phyloP scores from a whole-genome alignment of 768 basidiomycete genomes.

The Sarcomyxa edulis region DNA sequence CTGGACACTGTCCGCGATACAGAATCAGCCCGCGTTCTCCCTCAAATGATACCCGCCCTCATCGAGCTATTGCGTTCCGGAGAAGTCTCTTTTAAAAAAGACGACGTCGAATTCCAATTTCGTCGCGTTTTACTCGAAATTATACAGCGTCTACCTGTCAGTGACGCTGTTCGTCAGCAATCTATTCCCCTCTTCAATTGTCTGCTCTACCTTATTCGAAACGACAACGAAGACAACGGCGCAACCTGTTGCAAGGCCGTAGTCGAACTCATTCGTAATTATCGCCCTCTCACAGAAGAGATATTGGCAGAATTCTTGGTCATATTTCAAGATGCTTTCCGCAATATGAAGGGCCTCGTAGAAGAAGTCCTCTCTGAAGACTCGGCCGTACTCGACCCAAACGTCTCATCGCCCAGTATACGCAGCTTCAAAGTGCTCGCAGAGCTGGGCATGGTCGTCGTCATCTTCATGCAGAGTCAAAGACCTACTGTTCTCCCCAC shows the following conservation, averaged over 20 bases:
- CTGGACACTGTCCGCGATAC: slow-evolving; percentile 74
- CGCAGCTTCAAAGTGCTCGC: slow-evolving; percentile 91
- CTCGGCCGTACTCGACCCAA: slow-evolving; percentile 49
- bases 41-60: slow-evolving; percentile 68
- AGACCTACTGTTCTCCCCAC: slow-evolving; percentile 57
- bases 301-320: slow-evolving; percentile 74
- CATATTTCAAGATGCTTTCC: slow-evolving; percentile 74
- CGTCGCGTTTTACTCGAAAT: slow-evolving; percentile 87
- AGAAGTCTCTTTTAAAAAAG: slow-evolving; percentile 62
- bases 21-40: slow-evolving; percentile 65
- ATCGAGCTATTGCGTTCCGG: slow-evolving; percentile 68
- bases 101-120: slow-evolving; percentile 71
- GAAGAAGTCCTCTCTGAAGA: slow-evolving; percentile 69
- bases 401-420: slow-evolving; percentile 60
- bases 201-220: slow-evolving; percentile 77
- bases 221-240: slow-evolving; percentile 97
- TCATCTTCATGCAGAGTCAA: slow-evolving; percentile 84
- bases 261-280: slow-evolving; percentile 81
- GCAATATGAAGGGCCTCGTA: slow-evolving; percentile 68
- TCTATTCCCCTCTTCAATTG: slow-evolving; percentile 65
- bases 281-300: slow-evolving; percentile 67
- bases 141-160: slow-evolving; percentile 79
- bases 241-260: slow-evolving; percentile 85
- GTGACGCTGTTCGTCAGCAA: slow-evolving; percentile 72
- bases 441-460: slow-evolving; percentile 90